Evolutionary conservation across 2,329 filamentous ascomycete species (phyloP).

Genomic region (Aspergillus japonicus): DNA sequence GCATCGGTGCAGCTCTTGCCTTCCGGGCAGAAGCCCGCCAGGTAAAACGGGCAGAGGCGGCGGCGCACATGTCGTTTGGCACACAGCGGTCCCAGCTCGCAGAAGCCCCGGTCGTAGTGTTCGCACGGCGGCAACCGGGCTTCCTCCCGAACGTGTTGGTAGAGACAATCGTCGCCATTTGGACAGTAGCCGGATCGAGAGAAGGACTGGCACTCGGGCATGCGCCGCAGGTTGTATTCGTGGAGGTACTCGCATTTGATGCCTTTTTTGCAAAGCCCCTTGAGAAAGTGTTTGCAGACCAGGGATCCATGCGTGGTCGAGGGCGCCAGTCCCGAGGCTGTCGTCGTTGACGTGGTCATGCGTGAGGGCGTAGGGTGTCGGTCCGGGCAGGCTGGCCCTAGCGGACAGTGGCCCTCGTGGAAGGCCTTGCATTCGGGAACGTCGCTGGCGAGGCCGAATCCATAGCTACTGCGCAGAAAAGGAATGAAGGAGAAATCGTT

Average conservation of each 20-base stretch:
- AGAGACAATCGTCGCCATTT: slow-evolving; percentile 94
- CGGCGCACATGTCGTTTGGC: slow-evolving; percentile 85
- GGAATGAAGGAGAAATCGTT: slow-evolving; percentile 82
- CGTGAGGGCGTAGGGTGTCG: slow-evolving; percentile 63
- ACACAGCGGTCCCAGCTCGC: slow-evolving; percentile 82
- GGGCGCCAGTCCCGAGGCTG: slow-evolving; percentile 41
- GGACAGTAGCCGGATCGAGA: slow-evolving; percentile 90
- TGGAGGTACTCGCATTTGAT: slow-evolving; percentile 96
- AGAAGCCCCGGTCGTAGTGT: slow-evolving; percentile 94
- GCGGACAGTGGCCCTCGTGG: slow-evolving; percentile 79
- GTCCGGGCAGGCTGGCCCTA: slow-evolving; percentile 80
- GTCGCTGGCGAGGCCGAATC: slow-evolving; percentile 76
- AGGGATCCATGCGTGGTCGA: slow-evolving; percentile 55
- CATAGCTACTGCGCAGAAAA: slow-evolving; percentile 79
- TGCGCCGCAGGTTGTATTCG: slow-evolving; percentile 96
- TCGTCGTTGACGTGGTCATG: slow-evolving; percentile 45
- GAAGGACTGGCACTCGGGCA: slow-evolving; percentile 98
- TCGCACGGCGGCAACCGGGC: slow-evolving; percentile 77
- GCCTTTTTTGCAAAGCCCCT: slow-evolving; percentile 96
- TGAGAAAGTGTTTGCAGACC: slow-evolving; percentile 98
- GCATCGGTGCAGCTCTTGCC: slow-evolving; percentile 72
- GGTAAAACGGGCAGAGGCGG: slow-evolving; percentile 77
- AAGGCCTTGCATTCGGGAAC: slow-evolving; percentile 84
- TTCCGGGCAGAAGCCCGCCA: slow-evolving; percentile 93
- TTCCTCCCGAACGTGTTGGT: slow-evolving; percentile 83